Evolutionary conservation across 2,329 filamentous ascomycete species (phyloP).

Genomic region (Exophiala sp.): DNA sequence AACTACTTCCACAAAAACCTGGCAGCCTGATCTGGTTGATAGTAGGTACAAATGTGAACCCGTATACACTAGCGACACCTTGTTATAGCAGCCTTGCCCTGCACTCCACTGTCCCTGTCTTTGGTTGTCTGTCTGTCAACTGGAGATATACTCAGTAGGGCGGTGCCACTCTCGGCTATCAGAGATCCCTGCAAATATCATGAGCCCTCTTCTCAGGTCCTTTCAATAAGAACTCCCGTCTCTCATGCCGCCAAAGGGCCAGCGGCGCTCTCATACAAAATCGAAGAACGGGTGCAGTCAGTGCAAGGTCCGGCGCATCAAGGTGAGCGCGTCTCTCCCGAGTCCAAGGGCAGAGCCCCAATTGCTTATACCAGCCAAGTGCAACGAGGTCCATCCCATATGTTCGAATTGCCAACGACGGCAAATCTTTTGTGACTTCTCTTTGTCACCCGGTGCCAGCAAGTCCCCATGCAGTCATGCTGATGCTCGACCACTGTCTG

Average conservation of each 20-base stretch:
- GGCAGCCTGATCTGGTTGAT: conserved; percentile 2
- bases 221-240: background rate
- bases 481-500: conserved; percentile 8
- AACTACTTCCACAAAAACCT: conserved; percentile 1
- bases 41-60: background rate
- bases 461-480: conserved; percentile 14
- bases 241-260: conserved; percentile 29
- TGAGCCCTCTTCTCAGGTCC: conserved; percentile 1
- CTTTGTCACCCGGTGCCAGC: conserved; percentile 18
- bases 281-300: conserved; percentile 38
- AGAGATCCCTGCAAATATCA: conserved; percentile 3
- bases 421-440: conserved; percentile 36
- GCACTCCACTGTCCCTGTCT: background rate
- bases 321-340: conserved; percentile 29
- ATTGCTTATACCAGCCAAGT: conserved; percentile 29
- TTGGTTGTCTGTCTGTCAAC: background rate
- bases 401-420: conserved; percentile 37
- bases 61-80: background rate
- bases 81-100: background rate
- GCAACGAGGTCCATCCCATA: conserved; percentile 35
- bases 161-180: too few species aligned
- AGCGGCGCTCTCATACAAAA: conserved; percentile 34
- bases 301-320: conserved; percentile 38
- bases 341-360: background rate
- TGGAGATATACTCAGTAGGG: too few species aligned